Evolutionary conservation across 148 eudicot species (phyloP).

Genomic region (Rhododendron ovatum): DNA sequence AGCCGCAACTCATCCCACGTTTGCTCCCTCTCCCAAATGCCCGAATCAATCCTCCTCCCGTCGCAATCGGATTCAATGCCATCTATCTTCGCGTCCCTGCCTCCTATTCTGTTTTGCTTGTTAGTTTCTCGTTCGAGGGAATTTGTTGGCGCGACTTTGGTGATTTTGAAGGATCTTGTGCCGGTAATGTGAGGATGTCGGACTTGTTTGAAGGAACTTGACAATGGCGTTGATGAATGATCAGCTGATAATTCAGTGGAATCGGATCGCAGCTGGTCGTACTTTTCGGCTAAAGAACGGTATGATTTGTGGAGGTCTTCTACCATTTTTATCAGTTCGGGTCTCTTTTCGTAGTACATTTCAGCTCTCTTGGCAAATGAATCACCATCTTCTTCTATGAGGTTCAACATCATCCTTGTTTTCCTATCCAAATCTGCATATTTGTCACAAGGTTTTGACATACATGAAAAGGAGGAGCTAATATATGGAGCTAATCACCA

Average conservation of each 20-base stretch:
- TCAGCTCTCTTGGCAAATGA: conserved; percentile 25
- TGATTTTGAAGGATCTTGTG: neutral
- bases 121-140: neutral
- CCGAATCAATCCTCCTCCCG: neutral
- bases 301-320: conserved; percentile 23
- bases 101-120: neutral
- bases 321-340: conserved; percentile 13
- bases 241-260: neutral
- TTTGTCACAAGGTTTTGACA: neutral
- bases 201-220: neutral
- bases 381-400: conserved; percentile 23
- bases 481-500: neutral
- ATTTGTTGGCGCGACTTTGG: neutral
- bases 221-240: neutral
- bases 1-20: conserved; percentile 6
- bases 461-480: neutral
- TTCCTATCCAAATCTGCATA: conserved; percentile 21
- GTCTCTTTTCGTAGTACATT: conserved; percentile 23
- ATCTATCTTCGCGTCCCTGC: neutral
- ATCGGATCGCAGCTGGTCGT: conserved; percentile 16
- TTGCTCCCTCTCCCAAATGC: neutral
- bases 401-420: conserved; percentile 8
- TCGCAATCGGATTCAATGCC: neutral
- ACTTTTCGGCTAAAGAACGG: conserved; percentile 16
- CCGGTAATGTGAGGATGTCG: neutral